Evolutionary conservation across 805 yeast genomes (phyloP).

Genomic region (Saccharomyces paradoxus): DNA sequence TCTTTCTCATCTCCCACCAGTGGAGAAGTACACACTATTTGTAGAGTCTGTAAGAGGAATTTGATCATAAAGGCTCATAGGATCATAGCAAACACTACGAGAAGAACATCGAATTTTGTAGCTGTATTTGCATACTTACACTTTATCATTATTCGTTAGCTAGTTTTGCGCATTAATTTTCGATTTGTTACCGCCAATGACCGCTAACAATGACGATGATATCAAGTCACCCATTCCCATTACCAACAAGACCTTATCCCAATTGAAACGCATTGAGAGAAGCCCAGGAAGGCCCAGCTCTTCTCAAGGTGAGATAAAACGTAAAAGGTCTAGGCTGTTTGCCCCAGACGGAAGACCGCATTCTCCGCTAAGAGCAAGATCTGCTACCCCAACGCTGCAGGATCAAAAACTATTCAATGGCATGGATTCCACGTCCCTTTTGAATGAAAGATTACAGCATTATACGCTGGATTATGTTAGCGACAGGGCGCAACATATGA

Average conservation of each 20-base stretch:
- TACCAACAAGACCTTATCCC: conserved; percentile 13
- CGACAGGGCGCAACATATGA: conserved; percentile 29
- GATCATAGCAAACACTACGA: background rate
- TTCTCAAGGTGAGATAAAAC: background rate
- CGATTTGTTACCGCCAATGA: background rate
- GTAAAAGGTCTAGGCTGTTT: background rate
- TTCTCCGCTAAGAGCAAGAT: conserved; percentile 8
- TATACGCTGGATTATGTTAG: conserved; percentile 49
- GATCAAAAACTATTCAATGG: conserved; percentile 15
- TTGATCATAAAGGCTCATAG: background rate
- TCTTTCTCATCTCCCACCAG: background rate
- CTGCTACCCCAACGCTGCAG: conserved; percentile 21
- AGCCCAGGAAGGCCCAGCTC: background rate
- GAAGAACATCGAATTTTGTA: background rate
- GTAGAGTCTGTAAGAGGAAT: background rate
- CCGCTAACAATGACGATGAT: conserved; percentile 7
- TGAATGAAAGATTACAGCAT: conserved; percentile 28
- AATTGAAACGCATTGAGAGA: conserved; percentile 6
- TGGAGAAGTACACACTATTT: background rate
- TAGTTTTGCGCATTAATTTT: background rate
- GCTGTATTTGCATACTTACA: background rate
- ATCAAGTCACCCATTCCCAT: conserved; percentile 25
- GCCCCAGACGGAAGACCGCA: background rate
- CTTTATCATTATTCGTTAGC: background rate
- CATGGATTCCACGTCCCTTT: conserved; percentile 17